Base-by-base conservation (phyloP, 2,329 filamentous ascomycete genomes). In the Ophiostoma montium region DNA sequence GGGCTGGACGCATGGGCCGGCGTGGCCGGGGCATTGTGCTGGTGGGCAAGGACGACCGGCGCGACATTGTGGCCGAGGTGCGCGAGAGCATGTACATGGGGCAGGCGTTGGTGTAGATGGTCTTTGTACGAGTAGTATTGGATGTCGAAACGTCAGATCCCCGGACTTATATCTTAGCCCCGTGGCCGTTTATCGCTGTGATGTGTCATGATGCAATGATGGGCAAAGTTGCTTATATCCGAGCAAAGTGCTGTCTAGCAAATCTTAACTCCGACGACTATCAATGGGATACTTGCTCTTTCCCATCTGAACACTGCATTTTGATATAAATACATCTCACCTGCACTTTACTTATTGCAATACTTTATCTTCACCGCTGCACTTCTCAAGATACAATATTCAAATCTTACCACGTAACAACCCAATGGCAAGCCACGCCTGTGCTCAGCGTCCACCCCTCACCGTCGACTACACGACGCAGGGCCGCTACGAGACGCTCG, bases 1-100 rank as follows among this genome's bases (percentile, higher is more conserved):
- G 92, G 50, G 87, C 92, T 1, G 92, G 92, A 0, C 78, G 92
- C 32, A 96, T 96, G 87, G 88, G 88, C 3, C 77, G 88, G 53
- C 76, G 92, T 62, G 92, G 92, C 15, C 75, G 89, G 50, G 92
- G 88, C 18, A 81, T 96, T 55, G 89, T 96, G 27, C 69, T 98
- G 33, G 86, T 95, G 2, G 90, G 89, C 53, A 90, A 85, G 63
- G 77, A 88, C 54, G 92, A 96, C 63, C 73, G 92, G 48, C 85
- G 84, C 61, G 90, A 96, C 64, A 78, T 96, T 30, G 88, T 96
- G 32, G 80, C 81, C 32, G 92, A 96, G 64, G 89, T 98, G 19
- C 84, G 86, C 64, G 84, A 92, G 61, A 92, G 81, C 56, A 89
- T 89, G 84, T 88, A 80, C 61, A 84, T 80, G 68, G 84, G 84